Conservation (phyloP, 2,329 filamentous ascomycete genomes). For the Cryphonectria radicalis region DNA sequence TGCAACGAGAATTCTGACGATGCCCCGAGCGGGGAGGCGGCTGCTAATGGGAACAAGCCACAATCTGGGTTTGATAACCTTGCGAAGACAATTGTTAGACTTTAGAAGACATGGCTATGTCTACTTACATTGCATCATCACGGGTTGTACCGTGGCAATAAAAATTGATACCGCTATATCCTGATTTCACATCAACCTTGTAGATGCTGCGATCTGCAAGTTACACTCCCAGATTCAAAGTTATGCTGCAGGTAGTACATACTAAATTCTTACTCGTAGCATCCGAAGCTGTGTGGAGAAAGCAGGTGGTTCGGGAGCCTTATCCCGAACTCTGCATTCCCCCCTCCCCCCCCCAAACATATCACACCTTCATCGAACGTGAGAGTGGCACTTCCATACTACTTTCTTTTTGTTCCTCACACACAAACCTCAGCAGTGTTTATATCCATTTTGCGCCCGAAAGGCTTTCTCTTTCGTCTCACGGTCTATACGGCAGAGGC, state of each 20-base stretch:
- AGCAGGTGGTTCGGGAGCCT: too few species aligned
- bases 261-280: background rate
- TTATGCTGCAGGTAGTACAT: background rate
- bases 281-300: background rate
- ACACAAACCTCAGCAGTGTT: too few species aligned
- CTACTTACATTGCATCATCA: slow-evolving; percentile 13
- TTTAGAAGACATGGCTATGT: slow-evolving; percentile 13
- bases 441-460: too few species aligned
- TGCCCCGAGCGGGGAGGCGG: background rate
- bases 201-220: background rate
- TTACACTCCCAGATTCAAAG: background rate
- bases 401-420: too few species aligned
- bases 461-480: too few species aligned
- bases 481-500: too few species aligned
- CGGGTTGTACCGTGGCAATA: slow-evolving; percentile 2
- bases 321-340: too few species aligned
- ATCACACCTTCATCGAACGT: too few species aligned
- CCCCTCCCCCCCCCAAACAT: too few species aligned
- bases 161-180: background rate
- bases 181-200: background rate
- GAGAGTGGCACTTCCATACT: too few species aligned
- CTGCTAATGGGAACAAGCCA: background rate
- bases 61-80: background rate
- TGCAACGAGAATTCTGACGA: background rate
- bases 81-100: background rate